Percentiles rank a stretch among this genome's conserved stretches.
These are phyloP conservation scores for Elsinoe ampelina DNA, from an alignment of 2,329 filamentous ascomycete genomes.

Conservation along the genomic window DNA sequence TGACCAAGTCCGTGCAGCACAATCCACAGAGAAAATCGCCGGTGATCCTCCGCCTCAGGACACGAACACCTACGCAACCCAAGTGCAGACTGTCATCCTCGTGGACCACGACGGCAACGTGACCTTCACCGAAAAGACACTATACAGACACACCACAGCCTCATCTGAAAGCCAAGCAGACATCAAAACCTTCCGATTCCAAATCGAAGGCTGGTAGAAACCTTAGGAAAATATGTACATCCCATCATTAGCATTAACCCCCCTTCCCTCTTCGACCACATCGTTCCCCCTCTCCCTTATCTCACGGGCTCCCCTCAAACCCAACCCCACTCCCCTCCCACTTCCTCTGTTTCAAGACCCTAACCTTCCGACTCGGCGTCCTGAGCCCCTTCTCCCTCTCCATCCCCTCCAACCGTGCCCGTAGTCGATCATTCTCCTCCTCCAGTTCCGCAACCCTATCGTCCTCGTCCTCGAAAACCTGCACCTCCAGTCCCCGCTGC, in stretches of 20 bases:
- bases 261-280: not conserved
- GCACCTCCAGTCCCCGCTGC: conserved; percentile 42
- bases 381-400: conserved; percentile 33
- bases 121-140: conserved; percentile 53
- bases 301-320: conserved; percentile 20
- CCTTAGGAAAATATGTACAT: conserved; percentile 10
- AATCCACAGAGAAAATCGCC: conserved; percentile 14
- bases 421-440: conserved; percentile 37
- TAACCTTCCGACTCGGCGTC: conserved; percentile 42
- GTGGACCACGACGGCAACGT: conserved; percentile 47
- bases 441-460: conserved; percentile 33
- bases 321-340: conserved; percentile 33
- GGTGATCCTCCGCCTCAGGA: conserved; percentile 21
- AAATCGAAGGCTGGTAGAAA: conserved; percentile 35
- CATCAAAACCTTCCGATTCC: conserved; percentile 34
- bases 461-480: conserved; percentile 34
- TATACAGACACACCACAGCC: conserved; percentile 46
- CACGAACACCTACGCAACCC: conserved; percentile 52
- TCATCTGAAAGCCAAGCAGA: conserved; percentile 41
- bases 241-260: not conserved
- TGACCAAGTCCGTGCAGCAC: conserved; percentile 33
- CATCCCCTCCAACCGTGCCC: conserved; percentile 30
- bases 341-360: conserved; percentile 40
- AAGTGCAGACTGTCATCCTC: conserved; percentile 54
- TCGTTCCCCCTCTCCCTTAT: not conserved